Conservation (phyloP, 2,329 filamentous ascomycete genomes). For the Laburnicola sp. region DNA sequence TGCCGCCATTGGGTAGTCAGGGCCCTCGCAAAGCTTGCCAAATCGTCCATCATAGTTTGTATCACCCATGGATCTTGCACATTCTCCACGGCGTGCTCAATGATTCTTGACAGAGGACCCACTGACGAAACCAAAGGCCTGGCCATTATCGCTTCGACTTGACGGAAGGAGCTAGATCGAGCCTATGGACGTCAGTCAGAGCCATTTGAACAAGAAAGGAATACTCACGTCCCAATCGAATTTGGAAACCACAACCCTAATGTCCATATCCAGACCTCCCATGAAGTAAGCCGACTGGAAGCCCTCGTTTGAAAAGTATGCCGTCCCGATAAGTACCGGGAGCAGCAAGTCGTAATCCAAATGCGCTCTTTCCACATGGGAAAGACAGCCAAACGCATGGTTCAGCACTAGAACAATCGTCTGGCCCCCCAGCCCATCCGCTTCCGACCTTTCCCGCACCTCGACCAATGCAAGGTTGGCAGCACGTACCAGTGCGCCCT, state of each 20-base stretch:
- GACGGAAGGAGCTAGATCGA: slow-evolving; percentile 62
- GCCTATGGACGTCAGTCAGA: slow-evolving; percentile 36
- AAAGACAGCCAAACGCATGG: slow-evolving; percentile 73
- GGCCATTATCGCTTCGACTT: slow-evolving; percentile 61
- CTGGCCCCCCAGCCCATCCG: slow-evolving; percentile 53
- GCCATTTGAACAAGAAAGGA: neutral
- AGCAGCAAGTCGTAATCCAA: slow-evolving; percentile 71
- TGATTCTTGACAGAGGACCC: slow-evolving; percentile 67
- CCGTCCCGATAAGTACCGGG: slow-evolving; percentile 67
- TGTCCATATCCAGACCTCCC: slow-evolving; percentile 67
- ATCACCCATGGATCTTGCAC: slow-evolving; percentile 56
- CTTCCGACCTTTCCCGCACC: slow-evolving; percentile 53
- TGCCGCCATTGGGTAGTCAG: slow-evolving; percentile 73
- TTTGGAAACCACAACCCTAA: slow-evolving; percentile 57
- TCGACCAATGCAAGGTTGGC: slow-evolving; percentile 73
- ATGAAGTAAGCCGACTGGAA: slow-evolving; percentile 78
- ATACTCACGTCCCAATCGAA: slow-evolving; percentile 64
- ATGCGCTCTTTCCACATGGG: slow-evolving; percentile 59
- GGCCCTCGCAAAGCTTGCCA: slow-evolving; percentile 68
- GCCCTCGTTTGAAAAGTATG: slow-evolving; percentile 71
- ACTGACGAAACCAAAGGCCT: slow-evolving; percentile 67
- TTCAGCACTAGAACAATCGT: slow-evolving; percentile 71
- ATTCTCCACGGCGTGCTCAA: slow-evolving; percentile 65
- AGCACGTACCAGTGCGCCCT: slow-evolving; percentile 73
- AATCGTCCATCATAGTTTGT: slow-evolving; percentile 61